Conservation (phyloP, 768 basidiomycete species). For the Gyrodon lividus region DNA sequence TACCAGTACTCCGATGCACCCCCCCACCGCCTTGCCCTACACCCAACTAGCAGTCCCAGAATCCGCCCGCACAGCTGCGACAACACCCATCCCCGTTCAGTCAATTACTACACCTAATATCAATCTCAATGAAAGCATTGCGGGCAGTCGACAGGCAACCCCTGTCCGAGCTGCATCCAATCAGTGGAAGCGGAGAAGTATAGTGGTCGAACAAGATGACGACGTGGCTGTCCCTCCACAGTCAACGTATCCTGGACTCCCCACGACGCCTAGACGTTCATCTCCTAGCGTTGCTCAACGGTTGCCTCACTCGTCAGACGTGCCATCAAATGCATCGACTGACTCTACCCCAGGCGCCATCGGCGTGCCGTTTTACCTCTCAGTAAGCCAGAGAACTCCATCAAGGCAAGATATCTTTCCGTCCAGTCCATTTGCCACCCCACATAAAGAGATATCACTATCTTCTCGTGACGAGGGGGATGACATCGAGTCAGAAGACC, state of each 20-base stretch:
- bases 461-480: constrained; percentile 57
- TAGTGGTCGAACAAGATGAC: constrained; percentile 71
- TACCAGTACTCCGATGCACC: constrained; percentile 61
- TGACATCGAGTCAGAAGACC: constrained; percentile 34
- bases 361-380: constrained; percentile 50
- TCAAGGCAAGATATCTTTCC: constrained; percentile 61
- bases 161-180: constrained; percentile 37
- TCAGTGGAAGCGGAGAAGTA: constrained; percentile 54
- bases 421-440: constrained; percentile 71
- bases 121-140: constrained; percentile 30
- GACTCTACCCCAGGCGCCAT: constrained; percentile 43
- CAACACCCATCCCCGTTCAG: constrained; percentile 30
- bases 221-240: constrained; percentile 47
- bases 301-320: constrained; percentile 50
- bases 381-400: constrained; percentile 41
- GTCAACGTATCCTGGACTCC: constrained; percentile 38
- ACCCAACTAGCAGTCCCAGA: constrained; percentile 32
- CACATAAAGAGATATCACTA: constrained; percentile 58
- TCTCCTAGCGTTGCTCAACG: constrained; percentile 34
- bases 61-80: constrained; percentile 24
- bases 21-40: constrained; percentile 49
- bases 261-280: constrained; percentile 42
- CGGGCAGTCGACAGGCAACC: constrained; percentile 33
- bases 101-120: constrained; percentile 25
- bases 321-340: constrained; percentile 46